Conservation (phyloP, 2,329 filamentous ascomycete genomes). For the Fusarium brevicatenulatum region DNA sequence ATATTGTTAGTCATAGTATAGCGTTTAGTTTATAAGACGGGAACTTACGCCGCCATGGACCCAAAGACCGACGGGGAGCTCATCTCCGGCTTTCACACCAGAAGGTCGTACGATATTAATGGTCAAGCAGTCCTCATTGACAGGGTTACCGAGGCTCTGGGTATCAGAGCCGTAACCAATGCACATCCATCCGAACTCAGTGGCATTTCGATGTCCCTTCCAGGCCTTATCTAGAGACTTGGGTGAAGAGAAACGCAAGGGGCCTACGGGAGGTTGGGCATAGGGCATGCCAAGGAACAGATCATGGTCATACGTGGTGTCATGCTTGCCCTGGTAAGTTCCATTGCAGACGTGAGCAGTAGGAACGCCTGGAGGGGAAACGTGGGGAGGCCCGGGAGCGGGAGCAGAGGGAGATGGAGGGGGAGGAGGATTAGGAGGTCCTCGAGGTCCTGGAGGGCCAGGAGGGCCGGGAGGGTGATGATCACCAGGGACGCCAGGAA, state of each 20-base stretch:
- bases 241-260: slow-evolving; percentile 63
- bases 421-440: not conserved
- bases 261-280: slow-evolving; percentile 54
- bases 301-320: slow-evolving; percentile 26
- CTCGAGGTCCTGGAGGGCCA: not conserved
- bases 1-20: slow-evolving; percentile 8
- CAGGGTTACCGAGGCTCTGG: slow-evolving; percentile 27
- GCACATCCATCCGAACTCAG: slow-evolving; percentile 58
- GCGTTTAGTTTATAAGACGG: not conserved
- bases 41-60: slow-evolving; percentile 59
- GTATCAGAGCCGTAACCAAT: slow-evolving; percentile 60
- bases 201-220: slow-evolving; percentile 54
- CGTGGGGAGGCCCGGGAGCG: not conserved
- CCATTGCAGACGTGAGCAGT: slow-evolving; percentile 19
- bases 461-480: not conserved
- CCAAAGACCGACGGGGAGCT: slow-evolving; percentile 68
- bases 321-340: slow-evolving; percentile 31
- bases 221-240: slow-evolving; percentile 59
- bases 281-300: slow-evolving; percentile 34
- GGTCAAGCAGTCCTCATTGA: slow-evolving; percentile 42
- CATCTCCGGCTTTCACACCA: slow-evolving; percentile 46
- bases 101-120: slow-evolving; percentile 42
- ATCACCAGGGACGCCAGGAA: not conserved
- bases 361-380: not conserved
- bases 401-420: not conserved